Base-by-base conservation (phyloP, 2,329 filamentous ascomycete genomes). In the Phoma herbarum region DNA sequence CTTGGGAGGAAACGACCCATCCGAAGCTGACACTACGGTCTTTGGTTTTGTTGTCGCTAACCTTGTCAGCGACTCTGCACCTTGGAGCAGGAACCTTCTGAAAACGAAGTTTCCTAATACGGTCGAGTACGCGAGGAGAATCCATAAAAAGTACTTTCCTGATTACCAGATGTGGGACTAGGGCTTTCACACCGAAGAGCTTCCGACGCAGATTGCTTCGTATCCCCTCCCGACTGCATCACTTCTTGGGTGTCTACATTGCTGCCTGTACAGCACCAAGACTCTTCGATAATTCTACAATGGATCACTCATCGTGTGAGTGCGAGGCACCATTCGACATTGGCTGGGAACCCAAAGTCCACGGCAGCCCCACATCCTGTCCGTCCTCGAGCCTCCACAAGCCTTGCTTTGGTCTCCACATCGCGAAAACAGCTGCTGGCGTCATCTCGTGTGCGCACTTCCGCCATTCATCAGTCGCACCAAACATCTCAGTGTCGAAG, bases 31-130 rank as follows among this genome's bases (percentile, higher is more conserved):
- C 69, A 77, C 83, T 1, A 78, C 77, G 0, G 44, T 89, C 5
- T 89, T 84, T 73, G 86, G 84, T 0, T 88, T 88, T 63, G 74
- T 88, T 33, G 75, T 78, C 14, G 82, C 82, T n/a, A 77, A 75
- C 1, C 70, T 89, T 60, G 67, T 86, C 2, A 84, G 81, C 61
- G 76, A 76, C 16, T 83, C 85, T 84, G 65, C 74, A 2, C 86
- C 85, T 0, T 78, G 78, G 14, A 83, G 82, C 4, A 77, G 74
- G 52, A 67, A 74, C 25, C 69, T 84, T 2, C 70, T 88, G 4
- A 78, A 74, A 10, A 77, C 71, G 57, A 69, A 72, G 2, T 83
- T 82, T 59, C 83, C 85, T 0, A 75, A 76, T 0, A 55, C 88
- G 11, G 37, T 85, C 10, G 84, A 87, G 2, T 89, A 88, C 71